Evolutionary conservation across 176 grass and related monocot species (phyloP), one percentile per base, ranked within the genome.

Genomic region (Oryza meridionalis): DNA sequence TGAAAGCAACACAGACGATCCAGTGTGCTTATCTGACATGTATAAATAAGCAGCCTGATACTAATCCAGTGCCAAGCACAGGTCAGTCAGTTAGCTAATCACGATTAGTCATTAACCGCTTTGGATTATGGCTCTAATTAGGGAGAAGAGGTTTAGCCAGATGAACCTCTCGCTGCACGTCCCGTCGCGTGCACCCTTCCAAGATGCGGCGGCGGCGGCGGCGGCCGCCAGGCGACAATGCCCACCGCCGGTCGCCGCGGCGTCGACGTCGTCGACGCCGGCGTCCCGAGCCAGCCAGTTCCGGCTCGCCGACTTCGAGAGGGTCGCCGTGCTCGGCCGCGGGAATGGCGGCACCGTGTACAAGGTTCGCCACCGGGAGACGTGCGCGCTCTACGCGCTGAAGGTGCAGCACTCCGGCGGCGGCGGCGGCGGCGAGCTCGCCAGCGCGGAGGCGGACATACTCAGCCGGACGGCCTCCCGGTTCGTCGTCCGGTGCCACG

Each of bases 301-400:
- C 77, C 81, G 84, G 4, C 77, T 92, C 4, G 33, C 81, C 13
- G 87, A 92, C 81, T 90, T 92, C 72, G 87, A 92, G 1, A 84
- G 68, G 84, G 27, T 92, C 7, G 63, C 77, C 19, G 84, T 87
- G 16, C 84, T 87, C 8, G 91, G 91, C 19, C 77, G 75, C 61
- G 84, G 87, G 0, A 90, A 87, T 80, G 88, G 91, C 22, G 81
- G 91, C 67, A 90, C 87, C 4, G 91, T 90, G 6, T 92, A 90
- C 91, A 92, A 87, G 87, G 91, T 87, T 2, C 81, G 81, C 4
- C 87, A 92, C 68, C 84, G 84, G 17, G 84, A 86, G 27, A 87
- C 91, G 43, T 1, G 67, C 53, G 72, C 81, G 65, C 70, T 81
- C 22, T 90, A 92, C 72, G 87, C 91, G 46, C 84, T 92, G 55